Evolutionary conservation across 768 basidiomycete genomes (phyloP), one percentile per base, ranked within the genome.

Genomic region (Boletus edulis): DNA sequence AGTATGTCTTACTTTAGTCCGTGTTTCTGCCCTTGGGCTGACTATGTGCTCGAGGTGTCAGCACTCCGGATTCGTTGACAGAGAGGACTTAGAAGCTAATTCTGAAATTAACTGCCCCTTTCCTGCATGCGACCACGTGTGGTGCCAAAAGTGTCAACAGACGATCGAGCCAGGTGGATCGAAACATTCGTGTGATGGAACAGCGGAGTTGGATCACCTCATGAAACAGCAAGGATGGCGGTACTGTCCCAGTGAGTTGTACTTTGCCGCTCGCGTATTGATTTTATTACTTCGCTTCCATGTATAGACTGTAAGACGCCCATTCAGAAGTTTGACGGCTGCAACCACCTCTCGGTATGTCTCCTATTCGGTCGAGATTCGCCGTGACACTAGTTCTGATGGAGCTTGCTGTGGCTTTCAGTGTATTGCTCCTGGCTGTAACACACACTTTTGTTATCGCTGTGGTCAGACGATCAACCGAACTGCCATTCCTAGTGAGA

Each of bases 81-180:
- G 73, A 43, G 54, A 61, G 1, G 81, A 84, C 51, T 75, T 80
- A 47, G 70, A 74, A 20, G 69, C 65, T 34, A 57, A 65, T 3
- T 69, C 72, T 18, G 72, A 77, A 40, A 65, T 86, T 12, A 61
- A 63, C 17, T 87, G 86, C 58, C 83, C 83, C 4, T 63, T 78
- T 37, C 74, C 72, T 0, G 61, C 62, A 4, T 87, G 85, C 54
- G 64, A 71, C 5, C 71, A 82, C 55, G 69, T 73, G 29, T 87
- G 85, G 86, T 87, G 85, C 66, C 84, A 77, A 68, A 66, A 63
- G 18, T 87, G 86, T 63, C 77, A 78, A 46, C 80, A 82, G 53
- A 40, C 68, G 54, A 53, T 75, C 24, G 64, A 62, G 0, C 34
- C 67, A 11, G 65, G 54, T 24, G 76, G 72, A n/a, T 70, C 73